Conservation (phyloP, 805 yeast species). For the Wickerhamomyces canadensis region DNA sequence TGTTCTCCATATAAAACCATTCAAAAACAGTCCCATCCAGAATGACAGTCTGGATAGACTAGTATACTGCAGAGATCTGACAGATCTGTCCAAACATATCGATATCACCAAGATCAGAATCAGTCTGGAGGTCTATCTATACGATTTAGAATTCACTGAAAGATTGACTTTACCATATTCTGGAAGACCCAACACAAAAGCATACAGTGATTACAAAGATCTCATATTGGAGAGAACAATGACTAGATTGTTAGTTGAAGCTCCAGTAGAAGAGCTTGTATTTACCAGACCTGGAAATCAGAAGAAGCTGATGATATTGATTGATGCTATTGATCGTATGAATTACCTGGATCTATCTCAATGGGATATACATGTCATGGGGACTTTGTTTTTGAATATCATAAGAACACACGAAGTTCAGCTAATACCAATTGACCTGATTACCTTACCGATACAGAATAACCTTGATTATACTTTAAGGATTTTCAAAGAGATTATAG, state of each 20-base stretch:
- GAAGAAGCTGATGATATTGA: conserved; percentile 36
- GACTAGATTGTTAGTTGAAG: conserved; percentile 39
- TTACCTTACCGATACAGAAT: conserved; percentile 50
- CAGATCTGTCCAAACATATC: conserved; percentile 33
- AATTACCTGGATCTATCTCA: conserved; percentile 57
- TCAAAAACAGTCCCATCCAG: conserved; percentile 21
- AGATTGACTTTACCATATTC: conserved; percentile 41
- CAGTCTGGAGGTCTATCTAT: conserved; percentile 66
- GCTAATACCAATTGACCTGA: conserved; percentile 43
- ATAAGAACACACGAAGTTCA: conserved; percentile 49
- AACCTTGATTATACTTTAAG: conserved; percentile 36
- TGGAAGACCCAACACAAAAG: conserved; percentile 24
- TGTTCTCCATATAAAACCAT: conserved; percentile 46
- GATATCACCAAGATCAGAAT: conserved; percentile 77
- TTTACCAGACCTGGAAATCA: conserved; percentile 56
- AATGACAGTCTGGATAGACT: conserved; percentile 14
- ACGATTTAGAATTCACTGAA: conserved; percentile 52
- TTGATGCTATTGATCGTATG: conserved; percentile 46
- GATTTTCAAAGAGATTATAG: conserved; percentile 31
- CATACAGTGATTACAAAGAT: conserved; percentile 31
- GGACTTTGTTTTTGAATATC: conserved; percentile 37
- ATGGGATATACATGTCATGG: conserved; percentile 50
- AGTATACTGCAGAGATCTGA: conserved; percentile 31
- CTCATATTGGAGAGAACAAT: conserved; percentile 45
- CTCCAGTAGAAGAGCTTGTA: conserved; percentile 35